A percentile compares a stretch with the other conserved stretches of the same genome.
These are phyloP conservation scores for Penicillium sp. DNA, from an alignment of 2,329 filamentous ascomycete species.

Conservation along the genomic window DNA sequence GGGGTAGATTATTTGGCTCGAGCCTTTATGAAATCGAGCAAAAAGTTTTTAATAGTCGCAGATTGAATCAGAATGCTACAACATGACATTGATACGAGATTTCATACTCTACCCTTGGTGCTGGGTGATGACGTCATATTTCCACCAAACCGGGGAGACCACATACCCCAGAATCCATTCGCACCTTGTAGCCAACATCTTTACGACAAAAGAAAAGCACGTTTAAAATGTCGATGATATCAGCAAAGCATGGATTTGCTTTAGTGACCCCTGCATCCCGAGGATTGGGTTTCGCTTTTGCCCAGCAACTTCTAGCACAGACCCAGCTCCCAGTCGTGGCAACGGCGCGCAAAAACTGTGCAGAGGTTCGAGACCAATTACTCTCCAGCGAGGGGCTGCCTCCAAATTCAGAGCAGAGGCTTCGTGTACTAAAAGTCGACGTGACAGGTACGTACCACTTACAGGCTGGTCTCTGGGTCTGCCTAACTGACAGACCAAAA, in stretches of 20 bases:
- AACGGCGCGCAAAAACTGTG: slow-evolving; percentile 58
- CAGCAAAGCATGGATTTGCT: slow-evolving; percentile 26
- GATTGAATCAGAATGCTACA: background rate
- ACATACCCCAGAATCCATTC: background rate
- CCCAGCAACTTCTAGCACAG: slow-evolving; percentile 58
- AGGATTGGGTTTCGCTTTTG: slow-evolving; percentile 64
- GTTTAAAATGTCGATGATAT: background rate
- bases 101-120: no score
- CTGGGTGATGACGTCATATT: background rate
- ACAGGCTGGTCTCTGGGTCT: background rate
- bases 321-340: slow-evolving; percentile 61
- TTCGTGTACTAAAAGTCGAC: slow-evolving; percentile 57
- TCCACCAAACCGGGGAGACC: background rate
- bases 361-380: slow-evolving; percentile 51
- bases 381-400: slow-evolving; percentile 51
- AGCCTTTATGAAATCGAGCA: background rate
- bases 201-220: background rate
- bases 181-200: background rate
- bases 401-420: slow-evolving; percentile 42
- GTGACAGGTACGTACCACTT: slow-evolving; percentile 51
- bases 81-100: background rate
- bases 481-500: background rate
- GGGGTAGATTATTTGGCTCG: background rate
- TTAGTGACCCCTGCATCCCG: slow-evolving; percentile 59
- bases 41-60: no score